A percentile compares a stretch with the other conserved stretches of the same genome.
Evolutionary conservation across 2,329 filamentous ascomycete genomes (phyloP).

Genomic region (Trichoderma koningii): DNA sequence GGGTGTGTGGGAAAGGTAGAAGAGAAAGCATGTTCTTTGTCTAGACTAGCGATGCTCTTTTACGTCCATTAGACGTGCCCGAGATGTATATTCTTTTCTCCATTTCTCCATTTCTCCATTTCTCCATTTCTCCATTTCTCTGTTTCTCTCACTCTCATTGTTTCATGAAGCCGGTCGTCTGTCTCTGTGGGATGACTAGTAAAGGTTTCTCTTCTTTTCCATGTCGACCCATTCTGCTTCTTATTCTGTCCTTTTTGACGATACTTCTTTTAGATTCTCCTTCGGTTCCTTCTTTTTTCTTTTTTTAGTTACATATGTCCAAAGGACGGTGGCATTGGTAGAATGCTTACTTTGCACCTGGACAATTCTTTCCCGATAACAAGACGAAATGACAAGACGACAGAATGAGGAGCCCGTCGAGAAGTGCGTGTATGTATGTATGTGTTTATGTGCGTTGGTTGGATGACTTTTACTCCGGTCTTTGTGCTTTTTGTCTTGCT

Average conservation of each 20-base stretch:
- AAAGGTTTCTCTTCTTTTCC: not conserved
- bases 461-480: not conserved
- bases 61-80: constrained; percentile 17
- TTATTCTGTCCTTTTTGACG: too few relatives aligned
- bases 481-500: not conserved
- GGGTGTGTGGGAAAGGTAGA: not conserved
- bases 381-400: constrained; percentile 4
- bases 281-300: not conserved
- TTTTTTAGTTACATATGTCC: not conserved
- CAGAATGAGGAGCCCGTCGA: not conserved
- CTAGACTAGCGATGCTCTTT: constrained; percentile 15
- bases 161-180: not conserved
- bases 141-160: not conserved
- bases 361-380: not conserved
- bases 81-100: constrained; percentile 12
- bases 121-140: not conserved
- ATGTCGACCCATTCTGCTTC: not conserved
- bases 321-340: not conserved
- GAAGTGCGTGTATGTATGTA: too few relatives aligned
- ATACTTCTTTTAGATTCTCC: not conserved
- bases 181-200: not conserved
- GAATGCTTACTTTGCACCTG: not conserved
- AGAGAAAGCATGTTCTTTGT: constrained; percentile 13
- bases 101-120: not conserved
- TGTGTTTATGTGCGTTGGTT: not conserved